A percentile compares a stretch with the other conserved stretches of the same genome.
Evolutionary conservation across 2,329 filamentous ascomycete genomes (phyloP).

Genomic region (Trichoderma sp.): DNA sequence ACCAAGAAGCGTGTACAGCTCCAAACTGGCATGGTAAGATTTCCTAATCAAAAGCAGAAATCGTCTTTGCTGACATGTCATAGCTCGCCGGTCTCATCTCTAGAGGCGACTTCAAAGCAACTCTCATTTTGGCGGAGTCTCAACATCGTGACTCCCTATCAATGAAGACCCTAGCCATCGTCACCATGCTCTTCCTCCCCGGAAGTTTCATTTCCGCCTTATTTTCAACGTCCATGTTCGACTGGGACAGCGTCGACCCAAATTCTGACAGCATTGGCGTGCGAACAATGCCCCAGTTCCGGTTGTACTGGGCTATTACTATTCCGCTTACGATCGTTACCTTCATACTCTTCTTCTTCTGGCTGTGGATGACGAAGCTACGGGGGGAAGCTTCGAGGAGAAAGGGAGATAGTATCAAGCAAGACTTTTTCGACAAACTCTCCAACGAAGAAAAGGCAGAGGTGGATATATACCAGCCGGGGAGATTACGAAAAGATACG

Average conservation of each 20-base stretch:
- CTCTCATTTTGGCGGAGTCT: constrained; percentile 30
- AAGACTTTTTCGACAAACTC: too few species aligned
- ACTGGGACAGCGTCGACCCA: constrained; percentile 30
- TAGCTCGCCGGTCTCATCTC: constrained; percentile 29
- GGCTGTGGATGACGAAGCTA: constrained; percentile 32
- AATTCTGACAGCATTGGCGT: constrained; percentile 29
- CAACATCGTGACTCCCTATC: constrained; percentile 41
- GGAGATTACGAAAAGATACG: too few species aligned
- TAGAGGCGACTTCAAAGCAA: constrained; percentile 37
- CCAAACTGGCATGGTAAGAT: too few species aligned
- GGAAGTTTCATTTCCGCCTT: constrained; percentile 43
- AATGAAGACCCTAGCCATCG: constrained; percentile 43
- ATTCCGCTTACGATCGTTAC: constrained; percentile 38
- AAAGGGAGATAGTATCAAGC: too few species aligned
- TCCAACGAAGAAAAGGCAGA: too few species aligned
- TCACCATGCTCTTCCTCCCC: constrained; percentile 44
- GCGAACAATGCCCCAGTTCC: constrained; percentile 35
- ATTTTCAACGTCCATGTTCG: constrained; percentile 38
- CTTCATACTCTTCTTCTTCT: constrained; percentile 36
- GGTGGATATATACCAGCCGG: too few species aligned
- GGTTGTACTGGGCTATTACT: constrained; percentile 41
- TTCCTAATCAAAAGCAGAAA: too few species aligned
- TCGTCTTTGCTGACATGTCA: too few species aligned
- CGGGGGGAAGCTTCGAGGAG: too few species aligned
- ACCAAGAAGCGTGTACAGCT: too few species aligned